phyloP scores from a whole-genome alignment of 2,329 filamentous ascomycete species.

The Penicillium sp. region DNA sequence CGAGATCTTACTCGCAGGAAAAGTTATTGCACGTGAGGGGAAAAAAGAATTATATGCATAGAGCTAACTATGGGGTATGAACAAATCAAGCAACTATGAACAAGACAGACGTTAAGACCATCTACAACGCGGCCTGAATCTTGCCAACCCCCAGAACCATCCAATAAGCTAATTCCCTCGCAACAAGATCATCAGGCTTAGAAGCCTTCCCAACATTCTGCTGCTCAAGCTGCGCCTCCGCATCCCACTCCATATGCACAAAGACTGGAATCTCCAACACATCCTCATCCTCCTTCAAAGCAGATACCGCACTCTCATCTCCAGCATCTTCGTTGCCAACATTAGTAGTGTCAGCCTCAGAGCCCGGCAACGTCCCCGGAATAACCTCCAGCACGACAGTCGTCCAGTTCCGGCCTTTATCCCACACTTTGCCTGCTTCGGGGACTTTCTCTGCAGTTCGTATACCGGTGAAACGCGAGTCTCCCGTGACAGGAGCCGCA shows the following conservation, averaged over 20 bases:
- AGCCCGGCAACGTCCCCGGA: constrained; percentile 49
- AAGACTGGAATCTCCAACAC: constrained; percentile 90
- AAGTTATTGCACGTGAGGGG: not conserved
- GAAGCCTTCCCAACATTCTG: constrained; percentile 43
- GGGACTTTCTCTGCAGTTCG: constrained; percentile 55
- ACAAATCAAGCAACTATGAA: not conserved
- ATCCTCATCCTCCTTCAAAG: constrained; percentile 55
- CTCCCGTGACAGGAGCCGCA: constrained; percentile 36
- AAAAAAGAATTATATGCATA: not conserved
- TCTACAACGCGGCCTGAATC: constrained; percentile 50
- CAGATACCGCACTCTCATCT: constrained; percentile 28
- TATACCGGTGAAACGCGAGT: constrained; percentile 42
- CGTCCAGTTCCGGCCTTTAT: constrained; percentile 89
- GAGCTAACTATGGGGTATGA: not conserved
- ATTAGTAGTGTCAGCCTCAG: constrained; percentile 23
- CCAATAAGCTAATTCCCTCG: constrained; percentile 92
- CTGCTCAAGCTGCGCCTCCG: constrained; percentile 52
- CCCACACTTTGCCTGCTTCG: constrained; percentile 95
- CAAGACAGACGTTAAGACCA: not conserved
- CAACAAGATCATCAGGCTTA: constrained; percentile 67
- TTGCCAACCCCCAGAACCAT: constrained; percentile 84
- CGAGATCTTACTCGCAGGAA: not conserved
- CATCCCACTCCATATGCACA: constrained; percentile 87
- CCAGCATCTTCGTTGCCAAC: constrained; percentile 32
- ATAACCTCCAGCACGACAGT: constrained; percentile 91